Percentiles rank a stretch among this genome's conserved stretches.
Conservation (phyloP, 257 asterid genomes). For the Solanum peruvianum region DNA sequence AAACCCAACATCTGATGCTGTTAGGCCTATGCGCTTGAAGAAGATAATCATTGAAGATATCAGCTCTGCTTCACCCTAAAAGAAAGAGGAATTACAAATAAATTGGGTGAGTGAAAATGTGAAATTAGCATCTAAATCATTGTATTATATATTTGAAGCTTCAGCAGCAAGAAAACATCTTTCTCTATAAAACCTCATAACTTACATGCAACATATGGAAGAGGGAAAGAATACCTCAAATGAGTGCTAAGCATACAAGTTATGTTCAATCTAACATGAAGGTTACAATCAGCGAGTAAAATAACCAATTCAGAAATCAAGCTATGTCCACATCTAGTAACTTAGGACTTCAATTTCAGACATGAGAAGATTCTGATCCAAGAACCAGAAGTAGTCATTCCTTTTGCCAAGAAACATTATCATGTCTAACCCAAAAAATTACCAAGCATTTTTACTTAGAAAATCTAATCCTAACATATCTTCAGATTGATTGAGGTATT, state of each 20-base stretch:
- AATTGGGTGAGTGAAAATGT: background rate
- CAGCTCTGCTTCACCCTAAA: conserved; percentile 96
- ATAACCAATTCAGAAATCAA: background rate
- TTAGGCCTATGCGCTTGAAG: conserved; percentile 94
- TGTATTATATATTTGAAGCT: background rate
- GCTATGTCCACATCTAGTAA: background rate
- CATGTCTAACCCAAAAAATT: background rate
- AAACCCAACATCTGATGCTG: conserved; percentile 92
- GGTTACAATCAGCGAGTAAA: background rate
- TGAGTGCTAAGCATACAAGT: background rate
- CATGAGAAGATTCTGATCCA: background rate
- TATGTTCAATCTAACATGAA: background rate
- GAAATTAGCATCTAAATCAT: background rate
- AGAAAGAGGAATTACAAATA: background rate
- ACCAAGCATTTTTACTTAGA: background rate
- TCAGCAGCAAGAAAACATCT: background rate
- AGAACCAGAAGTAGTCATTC: background rate
- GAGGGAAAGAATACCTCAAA: background rate
- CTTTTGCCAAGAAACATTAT: background rate
- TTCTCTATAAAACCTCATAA: background rate
- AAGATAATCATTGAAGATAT: conserved; percentile 74
- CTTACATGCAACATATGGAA: background rate
- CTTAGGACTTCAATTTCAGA: background rate
- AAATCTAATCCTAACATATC: background rate
- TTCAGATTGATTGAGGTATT: background rate